Base-by-base conservation (phyloP, 148 eudicot species). In the Selenicereus undatus region DNA sequence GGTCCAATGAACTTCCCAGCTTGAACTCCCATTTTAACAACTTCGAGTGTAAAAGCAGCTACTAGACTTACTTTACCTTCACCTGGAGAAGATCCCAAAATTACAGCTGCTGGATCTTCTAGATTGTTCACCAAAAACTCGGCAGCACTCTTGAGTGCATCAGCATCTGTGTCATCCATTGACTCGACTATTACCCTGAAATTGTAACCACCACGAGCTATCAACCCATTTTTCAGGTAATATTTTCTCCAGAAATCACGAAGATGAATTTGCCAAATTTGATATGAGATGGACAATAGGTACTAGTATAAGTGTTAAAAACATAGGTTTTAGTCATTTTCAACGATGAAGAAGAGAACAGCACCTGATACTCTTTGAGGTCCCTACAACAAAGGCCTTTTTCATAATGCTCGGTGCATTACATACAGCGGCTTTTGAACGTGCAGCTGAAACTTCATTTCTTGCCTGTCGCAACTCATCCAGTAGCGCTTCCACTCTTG, bases 1-100 rank as follows among this genome's bases (percentile, higher is more conserved):
- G 97, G 90, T 71, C 94, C 97, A 1, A 94, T 94, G 73, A 96
- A 92, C 81, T 94, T 92, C 43, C 99, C 99, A 1, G 98, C 99
- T 77, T 92, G 90, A 81, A 96, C 27, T 43, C 99, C 98, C 73
- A 91, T 81, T 35, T 52, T 64, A 48, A 92, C 95, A 39, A 96
- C 95, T 74, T 92, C 94, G 0, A 98, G 97, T 51, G 91, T 87
- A 83, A 92, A 91, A 78, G 99, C 99, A 82, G 95, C 95, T 21
- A 92, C 83, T 81, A 96, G 85, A 78, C 95, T 91, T 22, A 96
- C 98, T 82, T 93, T 90, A 54, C 91, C 97, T 89, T 89, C 92
- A 39, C 91, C 89, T 27, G 99, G 95, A 74, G 92, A 87, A 14
- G 99, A 96, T 2, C 98, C 99, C 83, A 96, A 86, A 43, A 96